These are phyloP conservation scores for Phytophthora fragariae DNA, from an alignment of 352 stramenopile species.

Conservation along the genomic window DNA sequence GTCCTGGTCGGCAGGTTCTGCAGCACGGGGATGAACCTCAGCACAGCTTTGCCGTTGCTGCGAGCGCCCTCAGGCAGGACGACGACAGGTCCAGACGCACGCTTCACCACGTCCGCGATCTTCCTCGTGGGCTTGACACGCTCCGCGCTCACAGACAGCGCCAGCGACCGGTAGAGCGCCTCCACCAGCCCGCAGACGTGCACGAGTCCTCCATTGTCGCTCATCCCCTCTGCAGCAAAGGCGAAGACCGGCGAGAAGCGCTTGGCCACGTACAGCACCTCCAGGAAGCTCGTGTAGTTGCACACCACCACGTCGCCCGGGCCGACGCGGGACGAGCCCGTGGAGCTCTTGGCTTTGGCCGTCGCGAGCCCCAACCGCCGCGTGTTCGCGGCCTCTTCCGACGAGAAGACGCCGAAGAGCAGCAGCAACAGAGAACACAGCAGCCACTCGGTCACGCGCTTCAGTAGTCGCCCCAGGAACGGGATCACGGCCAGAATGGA, in stretches of 20 bases:
- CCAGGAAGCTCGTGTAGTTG: conserved; percentile 86
- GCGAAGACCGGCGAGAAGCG: conserved; percentile 86
- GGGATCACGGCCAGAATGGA: conserved; percentile 69
- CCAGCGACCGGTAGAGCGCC: conserved; percentile 67
- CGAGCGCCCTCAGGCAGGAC: conserved; percentile 80
- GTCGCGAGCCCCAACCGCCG: conserved; percentile 72
- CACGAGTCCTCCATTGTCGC: conserved; percentile 61
- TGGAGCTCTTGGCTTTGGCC: conserved; percentile 36
- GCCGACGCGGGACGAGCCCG: conserved; percentile 46
- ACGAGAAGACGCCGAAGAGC: conserved; percentile 70
- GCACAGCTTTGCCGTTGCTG: conserved; percentile 82
- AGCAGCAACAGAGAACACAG: conserved; percentile 75
- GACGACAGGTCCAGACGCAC: conserved; percentile 68
- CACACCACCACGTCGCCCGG: conserved; percentile 75
- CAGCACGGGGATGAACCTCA: conserved; percentile 75
- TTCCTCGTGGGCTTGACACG: conserved; percentile 59
- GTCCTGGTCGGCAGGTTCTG: conserved; percentile 61
- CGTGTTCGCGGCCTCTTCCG: conserved; percentile 76
- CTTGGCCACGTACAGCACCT: conserved; percentile 78
- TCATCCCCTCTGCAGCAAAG: conserved; percentile 59
- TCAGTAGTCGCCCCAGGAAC: conserved; percentile 70
- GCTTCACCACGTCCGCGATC: conserved; percentile 73
- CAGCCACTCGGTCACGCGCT: conserved; percentile 77
- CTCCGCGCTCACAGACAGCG: conserved; percentile 48
- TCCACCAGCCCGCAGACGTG: conserved; percentile 73